phyloP scores from a whole-genome alignment of 768 basidiomycete genomes.

The Leucosporidium scottii region DNA sequence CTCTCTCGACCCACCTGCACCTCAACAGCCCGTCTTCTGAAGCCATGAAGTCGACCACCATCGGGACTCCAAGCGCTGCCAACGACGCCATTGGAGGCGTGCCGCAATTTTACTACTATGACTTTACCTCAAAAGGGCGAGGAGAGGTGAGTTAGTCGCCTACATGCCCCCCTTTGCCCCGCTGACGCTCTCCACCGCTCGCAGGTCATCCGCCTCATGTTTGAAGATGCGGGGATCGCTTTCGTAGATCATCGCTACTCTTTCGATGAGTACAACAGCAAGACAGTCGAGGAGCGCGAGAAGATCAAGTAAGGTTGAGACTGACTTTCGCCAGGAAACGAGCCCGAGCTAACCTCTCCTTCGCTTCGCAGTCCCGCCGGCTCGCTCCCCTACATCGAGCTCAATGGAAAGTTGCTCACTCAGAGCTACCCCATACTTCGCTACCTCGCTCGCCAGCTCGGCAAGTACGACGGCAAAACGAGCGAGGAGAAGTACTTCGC shows the following conservation, averaged over 20 bases:
- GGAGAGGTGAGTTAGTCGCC: not conserved
- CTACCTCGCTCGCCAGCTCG: conserved; percentile 1
- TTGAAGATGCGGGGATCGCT: conserved; percentile 10
- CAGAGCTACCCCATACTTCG: conserved; percentile 9
- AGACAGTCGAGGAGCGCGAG: not conserved
- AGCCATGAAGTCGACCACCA: not conserved
- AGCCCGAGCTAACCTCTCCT: not conserved
- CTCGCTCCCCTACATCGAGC: conserved; percentile 5
- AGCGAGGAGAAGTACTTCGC: conserved; percentile 11
- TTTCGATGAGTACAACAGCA: conserved; percentile 6
- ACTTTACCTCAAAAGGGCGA: not conserved
- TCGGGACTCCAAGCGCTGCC: not conserved
- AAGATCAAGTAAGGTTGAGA: conserved; percentile 4
- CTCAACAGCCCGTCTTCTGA: too few species aligned
- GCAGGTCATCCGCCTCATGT: conserved; percentile 5
- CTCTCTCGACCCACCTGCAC: too few species aligned
- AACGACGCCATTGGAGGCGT: not conserved
- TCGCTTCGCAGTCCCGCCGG: not conserved
- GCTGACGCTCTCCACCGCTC: not conserved
- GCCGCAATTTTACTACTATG: not conserved
- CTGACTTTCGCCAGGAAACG: too few species aligned
- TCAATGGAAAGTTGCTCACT: conserved; percentile 1
- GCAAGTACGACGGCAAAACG: conserved; percentile 14
- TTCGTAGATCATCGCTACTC: conserved; percentile 4
- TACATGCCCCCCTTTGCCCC: not conserved